Evolutionary conservation across 176 grass and related monocot species (phyloP), one percentile per base, ranked within the genome.

Genomic region (Tillandsia fasciculata): DNA sequence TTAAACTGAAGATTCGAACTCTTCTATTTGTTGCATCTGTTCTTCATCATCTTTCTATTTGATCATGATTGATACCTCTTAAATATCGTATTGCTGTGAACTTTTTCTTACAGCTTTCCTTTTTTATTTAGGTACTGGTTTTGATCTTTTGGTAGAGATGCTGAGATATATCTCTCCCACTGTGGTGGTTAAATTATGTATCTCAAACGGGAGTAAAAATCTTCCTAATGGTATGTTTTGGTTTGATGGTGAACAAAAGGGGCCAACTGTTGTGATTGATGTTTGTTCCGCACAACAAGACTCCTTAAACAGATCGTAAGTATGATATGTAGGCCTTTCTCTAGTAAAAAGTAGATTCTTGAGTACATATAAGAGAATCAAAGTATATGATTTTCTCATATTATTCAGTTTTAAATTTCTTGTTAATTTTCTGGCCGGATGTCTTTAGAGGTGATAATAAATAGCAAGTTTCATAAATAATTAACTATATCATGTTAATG

Each of bases 71-170:
- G 13, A 17, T 58, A 58, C 54, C 18, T 58, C 1, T 13, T 17
- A 17, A 58, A n/a, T 18, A 14, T 17, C 18, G 11, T 58, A 18
- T 58, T 17, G 2, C 1, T 14, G 5, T 58, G 54, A 58, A 58
- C 26, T 70, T 13, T 50, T 68, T n/a, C 12, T 14, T 48, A 14
- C 2, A n/a, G 53, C 15, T 10, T 68, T 24, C 12, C 57, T 69
- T 54, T 73, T 69, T 68, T 28, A 64, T 79, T 48, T 67, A 97
- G 89, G 93, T 78, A 84, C 89, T 90, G 93, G 93, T 79, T 97
- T 83, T 65, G 89, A 97, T 87, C 79, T 90, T 81, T 91, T 97
- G 8, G 84, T 97, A 74, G 89, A 92, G 77, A 90, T 87, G 78
- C 77, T 97, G 69, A 85, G 86, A 71, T 87, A 90, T 81, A 87